Conservation (phyloP, 179 eudicot genomes). For the Spinacia oleracea region DNA sequence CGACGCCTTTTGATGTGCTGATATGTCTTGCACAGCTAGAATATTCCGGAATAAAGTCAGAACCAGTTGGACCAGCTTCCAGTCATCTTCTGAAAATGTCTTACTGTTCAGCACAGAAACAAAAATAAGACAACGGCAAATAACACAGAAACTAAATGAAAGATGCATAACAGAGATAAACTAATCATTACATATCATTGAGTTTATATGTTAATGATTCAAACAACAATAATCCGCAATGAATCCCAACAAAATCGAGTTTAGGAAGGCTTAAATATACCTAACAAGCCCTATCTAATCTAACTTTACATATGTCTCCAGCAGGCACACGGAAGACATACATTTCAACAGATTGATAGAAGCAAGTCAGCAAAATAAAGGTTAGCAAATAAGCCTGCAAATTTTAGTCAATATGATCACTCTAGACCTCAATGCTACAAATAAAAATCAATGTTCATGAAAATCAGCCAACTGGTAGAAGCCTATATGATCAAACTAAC, state of each 20-base stretch:
- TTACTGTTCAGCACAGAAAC: slow-evolving; percentile 45
- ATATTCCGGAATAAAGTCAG: slow-evolving; percentile 84
- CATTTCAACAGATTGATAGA: background rate
- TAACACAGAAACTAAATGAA: background rate
- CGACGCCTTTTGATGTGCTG: slow-evolving; percentile 58
- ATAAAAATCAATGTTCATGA: background rate
- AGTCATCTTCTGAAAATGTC: slow-evolving; percentile 85
- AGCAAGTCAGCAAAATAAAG: background rate
- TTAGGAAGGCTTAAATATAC: background rate
- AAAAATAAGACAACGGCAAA: background rate
- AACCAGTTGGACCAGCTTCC: slow-evolving; percentile 92
- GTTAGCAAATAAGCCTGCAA: background rate
- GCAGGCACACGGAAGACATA: too few species aligned
- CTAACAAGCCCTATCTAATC: background rate
- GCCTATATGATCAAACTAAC: background rate
- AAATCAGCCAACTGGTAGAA: background rate
- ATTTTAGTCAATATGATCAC: background rate
- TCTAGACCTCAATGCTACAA: background rate
- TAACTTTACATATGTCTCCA: background rate
- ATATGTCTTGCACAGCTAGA: slow-evolving; percentile 75
- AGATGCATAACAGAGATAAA: background rate
- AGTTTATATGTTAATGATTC: background rate
- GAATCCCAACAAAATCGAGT: slow-evolving; percentile 5
- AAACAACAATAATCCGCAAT: background rate
- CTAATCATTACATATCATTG: background rate